Evolutionary conservation across 768 basidiomycete genomes (phyloP), one percentile per base, ranked within the genome.

Genomic region (Macrolepiota dolichaula): DNA sequence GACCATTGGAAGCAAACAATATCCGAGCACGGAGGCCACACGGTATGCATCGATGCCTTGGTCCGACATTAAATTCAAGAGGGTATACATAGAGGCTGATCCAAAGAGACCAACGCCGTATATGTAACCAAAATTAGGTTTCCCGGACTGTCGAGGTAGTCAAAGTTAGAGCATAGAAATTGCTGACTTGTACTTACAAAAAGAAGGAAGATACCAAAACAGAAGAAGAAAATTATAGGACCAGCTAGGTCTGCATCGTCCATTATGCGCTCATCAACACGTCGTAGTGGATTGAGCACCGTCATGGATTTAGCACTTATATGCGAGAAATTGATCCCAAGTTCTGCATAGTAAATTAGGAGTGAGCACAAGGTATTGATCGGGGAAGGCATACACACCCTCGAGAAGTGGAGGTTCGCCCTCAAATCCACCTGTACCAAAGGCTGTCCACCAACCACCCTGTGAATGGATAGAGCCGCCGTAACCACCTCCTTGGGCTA

Each of bases 231-330:
- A 4, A 98, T 85, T 50, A 98, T 84, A 9, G 97, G 97, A 0
- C 97, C 97, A 9, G 96, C 95, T 32, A 99, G 82, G 76, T 99
- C 97, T 22, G 96, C 96, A 68, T 99, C 97, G 73, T 99, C 97
- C 97, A 99, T 99, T 62, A 99, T 98, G 61, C 84, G 89, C 64
- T 90, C 92, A 63, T 97, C 89, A 35, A 96, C 85, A 53, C 79
- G 80, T 61, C 85, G 82, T 22, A 98, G 77, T 3, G 97, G 97
- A 69, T 99, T 98, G 54, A 99, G 85, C 7, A 98, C 97, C 0
- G 97, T 95, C 74, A 96, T 75, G 24, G 95, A 92, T 78, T 98
- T 99, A 59, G 85, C 87, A 37, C 90, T 85, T 74, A 99, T 98
- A 72, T 99, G 97, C 37, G 87, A 85, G 66, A 98, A 97, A 77